Evolutionary conservation across 2,329 filamentous ascomycete species (phyloP), one percentile per base, ranked within the genome.

Genomic region (Cylindrodendrum hubeiense): DNA sequence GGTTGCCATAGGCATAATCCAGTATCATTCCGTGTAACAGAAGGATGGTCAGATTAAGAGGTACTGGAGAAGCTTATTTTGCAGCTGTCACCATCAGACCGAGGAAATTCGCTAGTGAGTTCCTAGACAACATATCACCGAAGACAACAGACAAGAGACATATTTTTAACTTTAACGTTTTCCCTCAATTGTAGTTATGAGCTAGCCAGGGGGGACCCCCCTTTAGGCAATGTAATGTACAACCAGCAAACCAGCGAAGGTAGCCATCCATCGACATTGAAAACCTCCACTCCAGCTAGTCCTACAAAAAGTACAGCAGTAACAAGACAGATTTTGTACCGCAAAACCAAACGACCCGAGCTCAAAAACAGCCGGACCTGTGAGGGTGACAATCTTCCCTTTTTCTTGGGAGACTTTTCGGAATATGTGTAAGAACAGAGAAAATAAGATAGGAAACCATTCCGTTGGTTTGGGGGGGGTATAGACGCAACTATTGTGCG

Each of bases 111-210:
- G n/a, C n/a, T 21, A 51, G 15, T 28, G 60, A 21, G n/a, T n/a
- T 15, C 21, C 21, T 19, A 41, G n/a, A 33, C 54, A 56, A 39
- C 67, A 55, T 37, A 41, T 22, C 24, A 51, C 33, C 15, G 6
- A 5, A 37, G 46, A 12, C 12, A 46, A 34, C 15, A 37, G 41
- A 44, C 26, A 55, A 52, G 34, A 43, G 56, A 43, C 10, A 54
- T n/a, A 5, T 60, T 21, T 47, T 34, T 60, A 60, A 58, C 41
- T 74, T 74, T 70, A 65, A 74, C 71, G 65, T 72, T 73, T 67
- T 69, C 64, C 72, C 72, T 74, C 71, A 68, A 63, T 71, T 75
- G 70, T 70, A 74, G 71, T 60, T 67, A 68, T 72, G 60, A 71
- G 67, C 68, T 74, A 71, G 72, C 68, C 43, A 67, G 63, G 66